phyloP scores from a whole-genome alignment of 768 basidiomycete species.

The Cyclocybe cylindracea region DNA sequence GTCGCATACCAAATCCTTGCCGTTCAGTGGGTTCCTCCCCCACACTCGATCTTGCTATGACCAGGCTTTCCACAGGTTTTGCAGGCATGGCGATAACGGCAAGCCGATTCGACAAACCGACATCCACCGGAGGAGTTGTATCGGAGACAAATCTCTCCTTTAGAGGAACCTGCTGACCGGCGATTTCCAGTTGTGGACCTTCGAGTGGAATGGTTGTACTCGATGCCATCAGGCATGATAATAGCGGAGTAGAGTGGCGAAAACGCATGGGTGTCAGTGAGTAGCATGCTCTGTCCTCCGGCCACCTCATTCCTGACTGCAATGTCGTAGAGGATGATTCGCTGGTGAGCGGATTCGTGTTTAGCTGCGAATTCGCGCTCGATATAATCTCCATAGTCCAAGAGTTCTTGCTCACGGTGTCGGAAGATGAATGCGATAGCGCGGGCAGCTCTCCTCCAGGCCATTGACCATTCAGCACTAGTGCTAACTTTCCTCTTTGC shows the following conservation, averaged over 20 bases:
- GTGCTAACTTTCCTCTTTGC: slow-evolving; percentile 13
- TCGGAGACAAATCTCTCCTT: no score
- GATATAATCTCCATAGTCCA: slow-evolving; percentile 24
- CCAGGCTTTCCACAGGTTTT: background rate
- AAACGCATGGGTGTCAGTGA: slow-evolving; percentile 20
- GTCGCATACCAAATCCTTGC: background rate
- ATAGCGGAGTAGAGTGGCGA: slow-evolving; percentile 5
- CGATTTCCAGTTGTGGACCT: background rate
- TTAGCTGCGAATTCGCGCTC: slow-evolving; percentile 16
- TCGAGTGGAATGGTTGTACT: background rate
- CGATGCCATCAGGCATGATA: slow-evolving; percentile 6
- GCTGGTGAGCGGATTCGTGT: background rate
- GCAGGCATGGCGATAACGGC: no score
- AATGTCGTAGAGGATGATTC: slow-evolving; percentile 31
- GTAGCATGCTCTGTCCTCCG: slow-evolving; percentile 10
- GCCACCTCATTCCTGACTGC: slow-evolving; percentile 24
- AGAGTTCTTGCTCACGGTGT: slow-evolving; percentile 20
- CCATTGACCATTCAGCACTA: slow-evolving; percentile 20
- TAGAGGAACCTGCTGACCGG: no score
- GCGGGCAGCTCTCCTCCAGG: slow-evolving; percentile 15
- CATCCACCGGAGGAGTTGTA: no score
- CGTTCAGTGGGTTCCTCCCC: background rate
- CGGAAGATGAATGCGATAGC: slow-evolving; percentile 25
- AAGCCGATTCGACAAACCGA: no score
- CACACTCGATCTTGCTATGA: background rate